Conservation (phyloP, 192 early-diverging fungal species). For the Oehlia diaphana region DNA sequence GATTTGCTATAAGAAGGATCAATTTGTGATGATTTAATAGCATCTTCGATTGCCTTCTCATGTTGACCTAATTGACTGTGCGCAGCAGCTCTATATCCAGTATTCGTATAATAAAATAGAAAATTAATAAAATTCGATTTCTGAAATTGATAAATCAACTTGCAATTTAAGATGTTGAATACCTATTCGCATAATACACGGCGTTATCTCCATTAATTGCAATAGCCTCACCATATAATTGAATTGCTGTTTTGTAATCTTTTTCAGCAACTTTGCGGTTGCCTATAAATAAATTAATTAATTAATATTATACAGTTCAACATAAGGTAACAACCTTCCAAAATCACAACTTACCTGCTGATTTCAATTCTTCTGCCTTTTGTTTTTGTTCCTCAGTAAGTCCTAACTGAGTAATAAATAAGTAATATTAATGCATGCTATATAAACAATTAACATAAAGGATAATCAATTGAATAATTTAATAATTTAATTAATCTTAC, state of each 20-base stretch:
- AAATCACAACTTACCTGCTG: constrained; percentile 38
- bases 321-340: background rate
- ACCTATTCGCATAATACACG: constrained; percentile 97
- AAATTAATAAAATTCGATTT: background rate
- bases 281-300: constrained; percentile 33
- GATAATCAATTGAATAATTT: background rate
- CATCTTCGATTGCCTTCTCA: constrained; percentile 84
- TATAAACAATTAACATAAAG: too few relatives aligned
- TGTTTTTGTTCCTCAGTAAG: constrained; percentile 68
- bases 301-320: background rate
- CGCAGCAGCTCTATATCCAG: constrained; percentile 78
- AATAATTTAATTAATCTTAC: background rate
- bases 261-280: constrained; percentile 85
- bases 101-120: background rate
- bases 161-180: constrained; percentile 10
- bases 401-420: constrained; percentile 14
- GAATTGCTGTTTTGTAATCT: constrained; percentile 83
- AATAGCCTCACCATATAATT: constrained; percentile 91
- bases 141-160: background rate
- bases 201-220: constrained; percentile 78
- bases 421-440: background rate
- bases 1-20: constrained; percentile 92
- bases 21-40: constrained; percentile 78
- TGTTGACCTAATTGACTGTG: constrained; percentile 88
- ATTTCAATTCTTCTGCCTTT: constrained; percentile 89